Evolutionary conservation across 306 rosid species (phyloP).

Genomic region (Sicyos baderoa): DNA sequence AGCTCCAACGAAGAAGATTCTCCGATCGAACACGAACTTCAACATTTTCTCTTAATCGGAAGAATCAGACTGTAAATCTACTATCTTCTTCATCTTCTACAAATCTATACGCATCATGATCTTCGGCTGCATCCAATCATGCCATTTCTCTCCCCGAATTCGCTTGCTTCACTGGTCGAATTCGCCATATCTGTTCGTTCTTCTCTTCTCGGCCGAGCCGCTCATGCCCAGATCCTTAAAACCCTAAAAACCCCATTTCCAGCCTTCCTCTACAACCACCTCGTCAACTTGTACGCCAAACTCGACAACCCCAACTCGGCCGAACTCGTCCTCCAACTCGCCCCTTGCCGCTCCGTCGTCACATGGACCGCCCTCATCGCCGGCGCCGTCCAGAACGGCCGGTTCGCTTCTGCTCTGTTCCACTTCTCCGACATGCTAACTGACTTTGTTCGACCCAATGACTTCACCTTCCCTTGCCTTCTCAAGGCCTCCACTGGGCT

Average conservation of each 20-base stretch:
- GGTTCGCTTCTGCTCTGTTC: constrained; percentile 36
- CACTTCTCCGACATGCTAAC: constrained; percentile 59
- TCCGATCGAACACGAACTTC: neutral
- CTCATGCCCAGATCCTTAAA: constrained; percentile 57
- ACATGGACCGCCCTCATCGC: constrained; percentile 85
- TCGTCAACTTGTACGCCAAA: constrained; percentile 83
- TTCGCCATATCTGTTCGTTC: constrained; percentile 45
- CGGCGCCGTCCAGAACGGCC: constrained; percentile 62
- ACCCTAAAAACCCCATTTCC: constrained; percentile 46
- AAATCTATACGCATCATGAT: constrained; percentile 19
- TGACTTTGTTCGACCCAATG: constrained; percentile 52
- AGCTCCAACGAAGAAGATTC: neutral
- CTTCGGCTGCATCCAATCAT: constrained; percentile 21
- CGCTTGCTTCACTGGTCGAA: constrained; percentile 46
- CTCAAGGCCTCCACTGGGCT: constrained; percentile 60
- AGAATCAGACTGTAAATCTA: neutral
- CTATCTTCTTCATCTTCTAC: constrained; percentile 6
- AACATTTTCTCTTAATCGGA: neutral
- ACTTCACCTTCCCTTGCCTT: constrained; percentile 73
- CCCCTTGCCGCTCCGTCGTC: constrained; percentile 57
- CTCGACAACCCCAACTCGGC: constrained; percentile 61
- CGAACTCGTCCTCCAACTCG: constrained; percentile 46
- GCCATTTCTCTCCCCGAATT: constrained; percentile 38
- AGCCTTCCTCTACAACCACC: constrained; percentile 61
- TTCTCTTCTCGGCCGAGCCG: constrained; percentile 46